Conservation (phyloP, 148 eudicot genomes). For the Rhododendron kiyosumense region DNA sequence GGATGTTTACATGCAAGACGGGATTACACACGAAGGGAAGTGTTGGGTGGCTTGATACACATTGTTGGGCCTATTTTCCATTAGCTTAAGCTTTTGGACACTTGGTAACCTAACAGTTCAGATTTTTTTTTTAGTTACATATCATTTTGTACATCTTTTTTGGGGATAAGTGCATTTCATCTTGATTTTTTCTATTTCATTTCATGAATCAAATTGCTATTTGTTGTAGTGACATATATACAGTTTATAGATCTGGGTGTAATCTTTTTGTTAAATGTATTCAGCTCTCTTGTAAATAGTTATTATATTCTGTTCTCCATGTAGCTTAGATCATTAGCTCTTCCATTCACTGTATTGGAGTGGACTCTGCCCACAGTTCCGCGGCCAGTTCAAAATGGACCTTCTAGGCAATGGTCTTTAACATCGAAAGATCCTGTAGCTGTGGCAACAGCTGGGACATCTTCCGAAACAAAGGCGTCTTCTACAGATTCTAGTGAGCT, state of each 20-base stretch:
- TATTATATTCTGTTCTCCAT: slow-evolving; percentile 10
- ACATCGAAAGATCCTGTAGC: slow-evolving; percentile 52
- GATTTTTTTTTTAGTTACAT: too few relatives aligned
- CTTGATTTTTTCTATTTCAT: background rate
- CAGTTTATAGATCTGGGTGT: background rate
- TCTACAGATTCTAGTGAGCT: slow-evolving; percentile 73
- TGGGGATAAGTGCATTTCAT: background rate
- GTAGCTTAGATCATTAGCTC: slow-evolving; percentile 99
- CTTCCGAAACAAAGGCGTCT: slow-evolving; percentile 44
- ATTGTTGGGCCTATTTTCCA: background rate
- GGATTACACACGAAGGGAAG: background rate
- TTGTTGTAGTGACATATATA: background rate
- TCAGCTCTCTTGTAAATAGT: slow-evolving; percentile 10
- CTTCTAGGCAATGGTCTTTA: slow-evolving; percentile 50
- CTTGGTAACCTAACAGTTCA: background rate
- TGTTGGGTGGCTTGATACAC: background rate
- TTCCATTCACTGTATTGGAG: slow-evolving; percentile 96
- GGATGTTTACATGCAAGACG: background rate
- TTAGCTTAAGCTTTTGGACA: background rate
- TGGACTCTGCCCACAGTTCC: slow-evolving; percentile 99
- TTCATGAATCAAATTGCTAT: background rate
- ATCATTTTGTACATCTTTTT: background rate
- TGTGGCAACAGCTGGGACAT: slow-evolving; percentile 38
- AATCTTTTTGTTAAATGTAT: background rate
- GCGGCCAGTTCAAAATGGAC: slow-evolving; percentile 51